Base-by-base conservation (phyloP, 805 yeast species). In the Kodamaea neixiangensis region DNA sequence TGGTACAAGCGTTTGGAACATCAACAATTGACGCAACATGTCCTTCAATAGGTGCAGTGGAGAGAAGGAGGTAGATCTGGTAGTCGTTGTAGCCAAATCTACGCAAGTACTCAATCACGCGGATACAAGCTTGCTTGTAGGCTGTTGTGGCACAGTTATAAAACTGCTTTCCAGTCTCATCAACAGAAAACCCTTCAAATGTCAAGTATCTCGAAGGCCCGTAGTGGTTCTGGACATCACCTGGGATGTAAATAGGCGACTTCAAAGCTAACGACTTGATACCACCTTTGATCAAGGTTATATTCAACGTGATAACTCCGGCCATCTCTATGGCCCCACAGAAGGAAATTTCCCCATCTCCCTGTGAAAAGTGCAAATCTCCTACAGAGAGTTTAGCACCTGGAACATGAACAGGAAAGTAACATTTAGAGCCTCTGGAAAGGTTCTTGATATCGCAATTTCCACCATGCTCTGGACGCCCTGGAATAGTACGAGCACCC, bases 321-420 rank as follows among this genome's bases (percentile, higher is more conserved):
- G 78, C 69, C 81, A 77, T 77, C 57, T 78, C 82, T 57, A 78
- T 77, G 11, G 80, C 82, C 25, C 82, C 82, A 59, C 82, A 78
- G 57, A 78, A 78, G 7, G 81, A 72, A 45, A 78, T 76, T 54
- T 78, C 82, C 13, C 82, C 82, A 56, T 78, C 82, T 14, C 82
- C 82, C 60, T 77, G 81, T 20, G 78, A 71, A 61, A 78, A 78
- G 57, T 78, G 82, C 34, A 78, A 58, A 55, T 78, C 82, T 5
- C 82, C 82, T 35, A 78, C 63, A 20, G 78, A 71, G 19, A 78
- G 65, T 54, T 74, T 73, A 37, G 78, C 82, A 5, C 82, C 82
- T 21, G 61, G 60, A 21, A 78, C 73, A 59, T 78, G 65, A 19
- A 75, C 77, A 2, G 82, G 82, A 41, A 78, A 63, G 54, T 75